These are phyloP conservation scores for Hirsutella thompsonii DNA, from an alignment of 2,329 filamentous ascomycete species.

Conservation along the genomic window DNA sequence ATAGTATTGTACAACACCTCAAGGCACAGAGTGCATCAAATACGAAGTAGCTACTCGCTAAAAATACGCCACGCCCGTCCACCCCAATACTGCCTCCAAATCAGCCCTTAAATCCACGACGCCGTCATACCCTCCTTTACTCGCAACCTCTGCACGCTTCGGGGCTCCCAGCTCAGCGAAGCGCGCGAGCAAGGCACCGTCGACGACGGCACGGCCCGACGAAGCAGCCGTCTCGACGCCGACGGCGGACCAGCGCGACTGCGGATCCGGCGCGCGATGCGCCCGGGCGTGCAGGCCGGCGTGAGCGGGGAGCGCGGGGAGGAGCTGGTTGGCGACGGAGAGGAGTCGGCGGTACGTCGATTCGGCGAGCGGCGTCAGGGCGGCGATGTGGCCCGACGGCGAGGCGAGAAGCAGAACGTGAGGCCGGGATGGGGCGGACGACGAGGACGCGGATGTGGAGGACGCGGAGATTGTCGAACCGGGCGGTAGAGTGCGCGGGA, in stretches of 20 bases:
- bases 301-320: slow-evolving; percentile 60
- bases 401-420: slow-evolving; percentile 56
- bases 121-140: slow-evolving; percentile 54
- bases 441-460: slow-evolving; percentile 1
- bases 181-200: slow-evolving; percentile 61
- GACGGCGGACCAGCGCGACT: slow-evolving; percentile 29
- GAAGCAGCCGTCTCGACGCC: slow-evolving; percentile 42
- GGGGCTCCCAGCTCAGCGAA: slow-evolving; percentile 67
- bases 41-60: slow-evolving; percentile 8
- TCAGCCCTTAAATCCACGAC: slow-evolving; percentile 58
- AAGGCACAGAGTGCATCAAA: no score
- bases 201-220: slow-evolving; percentile 56
- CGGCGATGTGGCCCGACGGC: slow-evolving; percentile 60
- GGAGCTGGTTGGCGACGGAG: slow-evolving; percentile 68
- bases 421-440: slow-evolving; percentile 8
- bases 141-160: slow-evolving; percentile 58
- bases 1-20: no score
- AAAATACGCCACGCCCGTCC: slow-evolving; percentile 49
- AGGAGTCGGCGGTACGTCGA: slow-evolving; percentile 71
- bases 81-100: slow-evolving; percentile 49
- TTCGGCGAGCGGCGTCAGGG: slow-evolving; percentile 69
- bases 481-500: slow-evolving; percentile 50
- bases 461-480: slow-evolving; percentile 22
- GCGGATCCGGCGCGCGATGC: slow-evolving; percentile 45
- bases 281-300: slow-evolving; percentile 75